Conservation (phyloP, 257 asterid genomes). For the Echites panduratus region DNA sequence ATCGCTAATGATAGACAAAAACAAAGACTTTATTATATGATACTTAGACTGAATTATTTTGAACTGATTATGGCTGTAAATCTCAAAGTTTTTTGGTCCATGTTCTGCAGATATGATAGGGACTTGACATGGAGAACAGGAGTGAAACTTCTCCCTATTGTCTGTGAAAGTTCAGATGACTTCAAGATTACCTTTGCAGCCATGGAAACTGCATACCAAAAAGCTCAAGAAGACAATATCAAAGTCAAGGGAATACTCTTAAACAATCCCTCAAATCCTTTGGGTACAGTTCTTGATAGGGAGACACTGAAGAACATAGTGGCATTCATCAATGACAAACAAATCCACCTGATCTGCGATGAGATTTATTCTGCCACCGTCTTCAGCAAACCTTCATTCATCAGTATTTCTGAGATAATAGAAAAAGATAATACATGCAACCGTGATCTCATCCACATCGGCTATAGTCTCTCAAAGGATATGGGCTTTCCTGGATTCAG, state of each 20-base stretch:
- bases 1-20: not conserved
- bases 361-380: constrained; percentile 90
- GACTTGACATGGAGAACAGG: constrained; percentile 85
- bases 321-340: constrained; percentile 37
- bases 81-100: not conserved
- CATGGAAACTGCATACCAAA: constrained; percentile 52
- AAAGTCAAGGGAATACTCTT: constrained; percentile 63
- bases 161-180: constrained; percentile 54
- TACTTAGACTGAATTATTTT: not conserved
- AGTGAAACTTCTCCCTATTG: constrained; percentile 50
- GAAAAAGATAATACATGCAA: constrained; percentile 33
- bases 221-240: constrained; percentile 50
- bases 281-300: constrained; percentile 63
- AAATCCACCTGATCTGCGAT: constrained; percentile 69
- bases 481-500: constrained; percentile 86
- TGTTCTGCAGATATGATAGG: constrained; percentile 57
- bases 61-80: not conserved
- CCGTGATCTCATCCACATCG: constrained; percentile 57
- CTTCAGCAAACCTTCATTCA: constrained; percentile 51
- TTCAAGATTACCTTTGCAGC: constrained; percentile 54
- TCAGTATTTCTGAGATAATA: constrained; percentile 65
- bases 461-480: constrained; percentile 78
- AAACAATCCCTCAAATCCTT: constrained; percentile 83
- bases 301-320: constrained; percentile 39
- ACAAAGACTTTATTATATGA: not conserved